Base-by-base conservation (phyloP, 2,329 filamentous ascomycete genomes). In the Beauveria pseudobassiana region DNA sequence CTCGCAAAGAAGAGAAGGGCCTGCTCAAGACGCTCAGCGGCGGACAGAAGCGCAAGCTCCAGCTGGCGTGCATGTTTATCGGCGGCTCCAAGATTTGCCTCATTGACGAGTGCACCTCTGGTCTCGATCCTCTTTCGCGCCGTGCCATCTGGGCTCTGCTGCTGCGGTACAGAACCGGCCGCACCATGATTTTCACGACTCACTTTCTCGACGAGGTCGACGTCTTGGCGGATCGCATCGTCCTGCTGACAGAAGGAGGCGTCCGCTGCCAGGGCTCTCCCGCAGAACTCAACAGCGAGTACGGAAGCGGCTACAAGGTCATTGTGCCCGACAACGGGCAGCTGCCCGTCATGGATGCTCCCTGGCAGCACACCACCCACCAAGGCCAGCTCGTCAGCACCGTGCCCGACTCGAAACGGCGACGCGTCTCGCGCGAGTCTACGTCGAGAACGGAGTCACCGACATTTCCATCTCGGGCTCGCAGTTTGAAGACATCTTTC, bases 151-250 rank as follows among this genome's bases (percentile, higher is more conserved):
- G 87, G 87, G 84, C 89, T 63, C 88, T 90, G 59, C 76, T 90
- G 2, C 75, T 89, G 3, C 79, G 82, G 2, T 85, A 88, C 68
- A 79, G 86, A 54, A 82, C 83, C 4, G 78, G 78, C 56, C 76
- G 87, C 46, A 87, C 84, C 1, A 86, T 89, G 68, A 75, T 90
- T 12, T 75, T 89, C 40, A 89, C 87, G 0, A 89, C 87, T 0
- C 87, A 90, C 71, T 90, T 89, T 68, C 76, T 90, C n/a, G 87
- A 89, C 66, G 87, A 90, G 70, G 86, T 85, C 5, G 87, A 89
- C 66, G 76, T 89, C 1, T 78, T 90, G 1, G 84, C 86, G 0
- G 87, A 90, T 69, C 80, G 87, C 61, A 87, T 90, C 62, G 82
- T 83, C 5, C 85, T 90, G 40, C 73, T 89, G 1, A 86, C 84